Conservation (phyloP, 2,329 filamentous ascomycete genomes). For the Cordyceps pruinosa region DNA sequence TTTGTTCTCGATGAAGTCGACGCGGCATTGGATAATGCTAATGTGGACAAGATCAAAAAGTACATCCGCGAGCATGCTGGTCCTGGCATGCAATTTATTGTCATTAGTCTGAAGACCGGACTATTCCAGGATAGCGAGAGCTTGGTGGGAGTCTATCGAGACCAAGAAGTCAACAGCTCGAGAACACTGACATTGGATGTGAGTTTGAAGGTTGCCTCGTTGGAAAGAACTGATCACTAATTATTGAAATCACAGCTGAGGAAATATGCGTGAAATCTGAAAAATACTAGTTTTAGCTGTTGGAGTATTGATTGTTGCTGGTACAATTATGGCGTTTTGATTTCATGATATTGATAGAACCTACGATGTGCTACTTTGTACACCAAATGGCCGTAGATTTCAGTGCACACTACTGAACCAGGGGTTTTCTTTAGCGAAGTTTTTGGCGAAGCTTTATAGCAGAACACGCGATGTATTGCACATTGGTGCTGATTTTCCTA, state of each 20-base stretch:
- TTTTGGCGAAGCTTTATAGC: no score
- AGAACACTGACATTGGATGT: slow-evolving; percentile 92
- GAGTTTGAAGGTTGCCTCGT: slow-evolving; percentile 38
- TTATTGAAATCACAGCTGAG: slow-evolving; percentile 21
- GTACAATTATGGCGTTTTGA: background rate
- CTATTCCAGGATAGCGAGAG: slow-evolving; percentile 96
- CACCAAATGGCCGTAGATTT: background rate
- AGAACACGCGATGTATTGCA: no score
- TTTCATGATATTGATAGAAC: background rate
- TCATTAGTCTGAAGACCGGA: slow-evolving; percentile 92
- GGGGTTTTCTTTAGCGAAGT: background rate
- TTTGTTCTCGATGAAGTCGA: slow-evolving; percentile 98
- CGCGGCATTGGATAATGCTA: slow-evolving; percentile 95
- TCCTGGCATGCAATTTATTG: slow-evolving; percentile 98
- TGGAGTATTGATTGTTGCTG: background rate
- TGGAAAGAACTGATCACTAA: slow-evolving; percentile 16
- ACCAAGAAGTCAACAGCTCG: slow-evolving; percentile 88
- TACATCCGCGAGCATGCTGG: slow-evolving; percentile 92
- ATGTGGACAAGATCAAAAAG: slow-evolving; percentile 91
- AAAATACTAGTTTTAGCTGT: background rate
- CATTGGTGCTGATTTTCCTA: no score
- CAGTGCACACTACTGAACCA: background rate
- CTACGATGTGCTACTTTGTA: background rate
- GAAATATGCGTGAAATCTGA: slow-evolving; percentile 25
- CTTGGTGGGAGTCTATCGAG: slow-evolving; percentile 88